Conservation (phyloP, 768 basidiomycete species). For the Leucocoprinus sp. region DNA sequence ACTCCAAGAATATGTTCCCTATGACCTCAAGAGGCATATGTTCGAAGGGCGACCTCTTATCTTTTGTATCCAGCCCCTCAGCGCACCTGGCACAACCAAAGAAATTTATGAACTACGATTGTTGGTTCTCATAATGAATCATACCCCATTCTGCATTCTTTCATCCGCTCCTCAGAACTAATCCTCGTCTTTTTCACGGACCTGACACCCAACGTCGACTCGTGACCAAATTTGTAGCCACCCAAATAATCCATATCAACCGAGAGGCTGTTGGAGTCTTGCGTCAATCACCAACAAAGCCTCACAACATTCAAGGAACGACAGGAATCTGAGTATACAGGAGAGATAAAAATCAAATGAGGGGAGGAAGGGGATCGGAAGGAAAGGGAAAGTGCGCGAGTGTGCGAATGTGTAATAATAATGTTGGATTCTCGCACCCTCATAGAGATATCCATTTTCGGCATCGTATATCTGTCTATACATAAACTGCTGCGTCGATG, state of each 20-base stretch:
- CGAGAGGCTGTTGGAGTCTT: slow-evolving; percentile 1
- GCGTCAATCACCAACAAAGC: slow-evolving; percentile 2
- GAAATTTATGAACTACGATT: background rate
- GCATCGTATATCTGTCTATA: too few relatives aligned
- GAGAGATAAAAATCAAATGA: background rate
- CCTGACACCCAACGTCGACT: background rate
- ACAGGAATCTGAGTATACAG: slow-evolving; percentile 1
- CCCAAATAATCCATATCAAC: slow-evolving; percentile 3
- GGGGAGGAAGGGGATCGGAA: slow-evolving; percentile 1
- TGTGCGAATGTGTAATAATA: slow-evolving; percentile 11
- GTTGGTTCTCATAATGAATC: background rate
- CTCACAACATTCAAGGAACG: slow-evolving; percentile 8
- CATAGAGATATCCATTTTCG: slow-evolving; percentile 5
- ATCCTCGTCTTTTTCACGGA: slow-evolving; percentile 3
- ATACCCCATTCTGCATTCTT: background rate
- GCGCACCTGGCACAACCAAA: background rate
- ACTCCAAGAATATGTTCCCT: slow-evolving; percentile 11
- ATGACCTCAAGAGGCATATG: slow-evolving; percentile 7
- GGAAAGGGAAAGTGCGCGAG: slow-evolving; percentile 4
- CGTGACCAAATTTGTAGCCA: background rate
- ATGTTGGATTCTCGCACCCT: slow-evolving; percentile 8
- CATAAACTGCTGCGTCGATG: too few relatives aligned
- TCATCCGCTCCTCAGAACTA: background rate
- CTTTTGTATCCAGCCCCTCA: background rate
- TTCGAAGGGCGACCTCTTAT: slow-evolving; percentile 6